Conservation (phyloP, 169 alveolate genomes). For the Plasmodium vinckei region DNA sequence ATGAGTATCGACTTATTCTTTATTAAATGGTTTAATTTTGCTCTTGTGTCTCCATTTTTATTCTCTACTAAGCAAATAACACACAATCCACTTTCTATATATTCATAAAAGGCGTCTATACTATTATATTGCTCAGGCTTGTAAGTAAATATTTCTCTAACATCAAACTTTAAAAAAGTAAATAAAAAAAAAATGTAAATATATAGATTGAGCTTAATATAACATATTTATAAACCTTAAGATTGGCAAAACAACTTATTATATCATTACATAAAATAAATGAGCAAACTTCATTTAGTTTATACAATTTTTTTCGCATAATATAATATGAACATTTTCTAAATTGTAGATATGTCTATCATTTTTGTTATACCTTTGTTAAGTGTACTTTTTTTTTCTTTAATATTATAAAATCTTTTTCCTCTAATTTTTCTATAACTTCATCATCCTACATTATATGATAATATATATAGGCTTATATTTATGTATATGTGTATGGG, state of each 20-base stretch:
- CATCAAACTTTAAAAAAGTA: constrained; percentile 24
- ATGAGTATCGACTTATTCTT: constrained; percentile 53
- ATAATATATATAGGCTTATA: not conserved
- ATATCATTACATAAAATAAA: too few relatives aligned
- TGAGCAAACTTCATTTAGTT: too few relatives aligned
- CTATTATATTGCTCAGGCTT: constrained; percentile 56
- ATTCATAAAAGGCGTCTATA: constrained; percentile 55
- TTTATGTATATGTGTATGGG: constrained; percentile 9
- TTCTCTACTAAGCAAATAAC: constrained; percentile 44
- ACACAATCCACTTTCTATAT: constrained; percentile 71
- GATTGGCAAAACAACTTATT: not conserved
- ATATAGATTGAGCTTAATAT: too few relatives aligned
- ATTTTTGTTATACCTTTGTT: constrained; percentile 30
- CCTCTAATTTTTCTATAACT: constrained; percentile 65
- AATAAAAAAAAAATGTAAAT: not conserved
- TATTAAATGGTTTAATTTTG: constrained; percentile 27
- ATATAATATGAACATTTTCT: too few relatives aligned
- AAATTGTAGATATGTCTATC: not conserved
- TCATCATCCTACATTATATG: constrained; percentile 59
- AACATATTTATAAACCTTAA: not conserved
- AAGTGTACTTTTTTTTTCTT: constrained; percentile 65
- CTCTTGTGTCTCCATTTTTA: constrained; percentile 32
- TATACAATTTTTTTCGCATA: too few relatives aligned
- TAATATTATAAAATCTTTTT: constrained; percentile 60
- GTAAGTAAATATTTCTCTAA: constrained; percentile 38